Evolutionary conservation across 164 flowering plant genomes (phyloP), one percentile per base, ranked within the genome.

Genomic region (Magnolia sinica): DNA sequence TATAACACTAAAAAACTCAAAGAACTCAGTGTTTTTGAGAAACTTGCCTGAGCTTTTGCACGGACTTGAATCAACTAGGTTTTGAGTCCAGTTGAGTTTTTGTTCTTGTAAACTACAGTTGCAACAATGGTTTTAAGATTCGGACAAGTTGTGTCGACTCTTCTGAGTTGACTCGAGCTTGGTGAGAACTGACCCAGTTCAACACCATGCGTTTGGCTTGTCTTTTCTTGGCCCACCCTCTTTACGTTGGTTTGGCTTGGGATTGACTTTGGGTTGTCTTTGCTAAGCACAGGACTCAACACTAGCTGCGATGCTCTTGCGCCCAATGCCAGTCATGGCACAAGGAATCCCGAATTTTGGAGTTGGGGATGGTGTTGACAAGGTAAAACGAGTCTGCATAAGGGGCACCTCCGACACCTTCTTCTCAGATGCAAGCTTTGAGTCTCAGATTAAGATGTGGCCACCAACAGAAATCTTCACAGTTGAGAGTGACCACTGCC

Each of bases 401-500:
- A 91, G 83, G 82, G 89, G 96, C 7, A 55, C 55, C 72, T 55
- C 86, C 0, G 98, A 94, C 70, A 58, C 72, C 0, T 85, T 88
- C 4, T 1, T 91, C 2, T 90, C 81, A 70, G 91, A 87, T 0
- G 83, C 81, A 72, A 91, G 87, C 77, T 95, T 93, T 72, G 94
- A 90, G 1, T 84, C 85, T 0, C 89, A 89, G 93, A 86, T 90
- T 50, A 83, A 81, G 81, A 82, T 76, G 72, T 94, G 98, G 98
- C 84, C 90, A 11, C 98, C 98, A 0, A 71, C 85, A 4, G 50
- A 83, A 11, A 89, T 89, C 5, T 89, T 84, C 65, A 82, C 51
- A 18, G 14, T 94, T 76, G 95, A 92, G 0, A 86, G 84, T 77
- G 98, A 94, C 73, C 98, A 94, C 75, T 88, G 91, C 84, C 96